A percentile compares a stretch with the other conserved stretches of the same genome.
Conservation (phyloP, 345 rosid species). For the Viola odorata region DNA sequence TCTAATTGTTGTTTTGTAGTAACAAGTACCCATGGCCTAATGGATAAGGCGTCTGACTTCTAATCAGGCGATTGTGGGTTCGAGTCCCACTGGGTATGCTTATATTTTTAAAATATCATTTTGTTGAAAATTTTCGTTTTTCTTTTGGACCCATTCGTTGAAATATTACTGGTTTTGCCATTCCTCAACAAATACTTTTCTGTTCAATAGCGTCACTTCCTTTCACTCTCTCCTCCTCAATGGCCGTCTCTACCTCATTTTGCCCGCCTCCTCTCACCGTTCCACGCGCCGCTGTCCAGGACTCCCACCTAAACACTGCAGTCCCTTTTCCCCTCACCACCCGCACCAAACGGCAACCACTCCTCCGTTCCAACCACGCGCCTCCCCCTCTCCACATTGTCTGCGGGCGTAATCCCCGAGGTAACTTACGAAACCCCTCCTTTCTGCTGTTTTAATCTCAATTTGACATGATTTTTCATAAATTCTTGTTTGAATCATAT, state of each 20-base stretch:
- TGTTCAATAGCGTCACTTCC: background rate
- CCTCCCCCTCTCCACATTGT: constrained; percentile 11
- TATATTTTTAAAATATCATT: no score
- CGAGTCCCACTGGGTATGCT: constrained; percentile 71
- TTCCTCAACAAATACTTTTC: no score
- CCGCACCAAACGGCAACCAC: background rate
- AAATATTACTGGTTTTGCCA: no score
- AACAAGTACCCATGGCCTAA: constrained; percentile 38
- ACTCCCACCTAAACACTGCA: constrained; percentile 2
- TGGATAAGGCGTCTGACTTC: constrained; percentile 86
- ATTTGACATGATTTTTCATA: no score
- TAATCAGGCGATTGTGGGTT: constrained; percentile 89
- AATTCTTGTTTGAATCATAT: no score
- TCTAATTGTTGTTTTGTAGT: no score
- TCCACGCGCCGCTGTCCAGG: constrained; percentile 15
- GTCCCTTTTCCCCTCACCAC: constrained; percentile 27
- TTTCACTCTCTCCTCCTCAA: background rate
- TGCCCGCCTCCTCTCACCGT: constrained; percentile 5
- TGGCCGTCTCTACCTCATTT: constrained; percentile 19
- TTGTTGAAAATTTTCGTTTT: no score
- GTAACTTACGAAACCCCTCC: background rate
- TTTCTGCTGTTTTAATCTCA: no score
- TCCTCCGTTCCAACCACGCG: background rate
- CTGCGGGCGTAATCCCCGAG: constrained; percentile 8
- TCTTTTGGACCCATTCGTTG: no score